Evolutionary conservation across 495 filamentous ascomycete species (phyloP), one percentile per base, ranked within the genome.

Genomic region (Podospora bellae-mahoneyi): DNA sequence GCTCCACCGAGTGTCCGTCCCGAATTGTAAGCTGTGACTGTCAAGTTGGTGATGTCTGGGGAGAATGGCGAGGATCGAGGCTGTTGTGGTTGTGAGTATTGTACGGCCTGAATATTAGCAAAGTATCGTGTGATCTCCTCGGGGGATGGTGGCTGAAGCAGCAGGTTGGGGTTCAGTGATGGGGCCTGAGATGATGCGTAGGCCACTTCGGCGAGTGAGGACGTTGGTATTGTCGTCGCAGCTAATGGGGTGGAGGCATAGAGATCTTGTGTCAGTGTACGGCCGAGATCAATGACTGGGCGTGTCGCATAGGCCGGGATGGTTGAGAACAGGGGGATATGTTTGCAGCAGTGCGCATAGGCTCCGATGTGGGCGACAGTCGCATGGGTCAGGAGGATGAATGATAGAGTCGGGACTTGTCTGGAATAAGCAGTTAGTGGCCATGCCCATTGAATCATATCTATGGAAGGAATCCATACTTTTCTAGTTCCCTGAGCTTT

Each of bases 231-330:
- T 5, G 90, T 89, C 0, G 94, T 95, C 2, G 91, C 88, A 28
- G 94, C 94, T 6, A 93, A 82, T 1, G 95, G 95, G 2, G 92
- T 90, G 1, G 94, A 97, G 19, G 90, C 86, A 76, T 99, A 98
- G 30, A 98, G 83, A 74, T 99, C 95, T 79, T 97, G 92, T 26
- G 96, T 80, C 27, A 97, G 84, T 2, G 94, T 96, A 20, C 94
- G 90, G 4, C 95, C 96, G 39, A 98, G 89, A 5, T 94, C 90
- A 69, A 97, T 92, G 62, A 99, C 92, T 13, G 95, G 95, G 53
- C 88, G 88, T 5, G 95, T 99, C 26, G 96, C 95, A 76, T 98
- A 99, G 44, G 97, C 88, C n/a, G 95, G 95, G 67, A 99, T 93
- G 67, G 92, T 88, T 0, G 89, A 90, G 79, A 99, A 98, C 56